Conservation (phyloP, 2,329 filamentous ascomycete genomes). For the Colletotrichum australisinense region DNA sequence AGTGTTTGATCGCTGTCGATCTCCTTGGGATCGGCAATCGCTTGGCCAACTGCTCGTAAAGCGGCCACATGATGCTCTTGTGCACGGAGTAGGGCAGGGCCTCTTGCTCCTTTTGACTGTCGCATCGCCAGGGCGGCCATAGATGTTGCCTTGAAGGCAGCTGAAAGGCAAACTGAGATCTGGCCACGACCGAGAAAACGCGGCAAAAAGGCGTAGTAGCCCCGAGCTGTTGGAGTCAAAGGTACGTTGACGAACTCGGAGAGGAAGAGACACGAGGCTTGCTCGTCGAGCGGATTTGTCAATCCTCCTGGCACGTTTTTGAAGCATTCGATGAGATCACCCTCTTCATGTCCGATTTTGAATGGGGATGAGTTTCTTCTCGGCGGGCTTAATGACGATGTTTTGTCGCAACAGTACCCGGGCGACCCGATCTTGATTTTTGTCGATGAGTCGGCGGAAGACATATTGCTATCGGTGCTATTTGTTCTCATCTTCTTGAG, state of each 20-base stretch:
- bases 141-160: conserved; percentile 35
- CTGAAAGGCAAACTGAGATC: conserved; percentile 25
- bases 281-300: conserved; percentile 28
- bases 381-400: not conserved
- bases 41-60: conserved; percentile 27
- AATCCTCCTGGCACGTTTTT: conserved; percentile 25
- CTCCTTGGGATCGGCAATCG: conserved; percentile 28
- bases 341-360: conserved; percentile 14
- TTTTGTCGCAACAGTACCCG: not conserved
- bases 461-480: not conserved
- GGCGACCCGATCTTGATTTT: not conserved
- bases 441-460: not conserved
- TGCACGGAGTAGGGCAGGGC: conserved; percentile 16
- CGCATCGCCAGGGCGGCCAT: conserved; percentile 33
- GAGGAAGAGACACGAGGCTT: conserved; percentile 33
- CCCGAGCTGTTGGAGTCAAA: conserved; percentile 10
- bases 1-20: conserved; percentile 33
- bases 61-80: conserved; percentile 35
- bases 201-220: conserved; percentile 33
- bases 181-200: conserved; percentile 24
- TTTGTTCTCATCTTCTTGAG: conserved; percentile 19
- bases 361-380: conserved; percentile 13
- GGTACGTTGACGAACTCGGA: conserved; percentile 36
- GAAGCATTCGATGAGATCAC: conserved; percentile 19
- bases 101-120: conserved; percentile 13